phyloP scores from a whole-genome alignment of 75 land plant genomes.

The Azolla pinnata region DNA sequence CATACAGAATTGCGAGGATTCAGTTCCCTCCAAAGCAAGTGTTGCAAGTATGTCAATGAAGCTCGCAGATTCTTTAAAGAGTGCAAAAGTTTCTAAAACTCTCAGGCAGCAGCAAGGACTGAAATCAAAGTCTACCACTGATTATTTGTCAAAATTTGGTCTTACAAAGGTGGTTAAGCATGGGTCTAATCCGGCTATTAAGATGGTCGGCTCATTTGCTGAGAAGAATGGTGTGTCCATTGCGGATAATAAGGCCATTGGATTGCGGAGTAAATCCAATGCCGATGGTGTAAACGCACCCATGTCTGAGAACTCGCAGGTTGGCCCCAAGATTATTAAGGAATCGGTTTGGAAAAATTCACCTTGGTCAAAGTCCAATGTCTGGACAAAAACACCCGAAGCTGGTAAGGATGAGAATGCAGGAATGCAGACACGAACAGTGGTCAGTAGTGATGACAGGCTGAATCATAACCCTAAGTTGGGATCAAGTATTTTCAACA shows the following conservation, averaged over 20 bases:
- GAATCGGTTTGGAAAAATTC: not conserved
- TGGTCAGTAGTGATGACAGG: not conserved
- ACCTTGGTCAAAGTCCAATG: conserved; percentile 1
- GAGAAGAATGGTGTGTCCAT: too few species aligned
- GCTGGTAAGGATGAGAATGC: not conserved
- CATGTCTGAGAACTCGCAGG: too few species aligned
- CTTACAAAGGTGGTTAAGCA: too few species aligned
- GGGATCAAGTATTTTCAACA: not conserved
- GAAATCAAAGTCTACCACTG: not conserved
- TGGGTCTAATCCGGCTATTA: too few species aligned
- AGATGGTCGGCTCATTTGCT: too few species aligned
- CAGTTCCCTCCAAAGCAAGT: conserved; percentile 9
- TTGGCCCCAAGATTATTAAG: too few species aligned
- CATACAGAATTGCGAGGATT: conserved; percentile 24
- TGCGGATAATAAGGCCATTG: too few species aligned
- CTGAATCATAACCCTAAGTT: not conserved
- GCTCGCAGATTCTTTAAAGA: too few species aligned
- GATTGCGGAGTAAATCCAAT: too few species aligned
- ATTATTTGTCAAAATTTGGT: not conserved
- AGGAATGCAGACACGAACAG: not conserved
- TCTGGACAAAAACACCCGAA: not conserved
- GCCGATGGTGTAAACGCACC: too few species aligned
- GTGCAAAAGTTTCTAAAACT: not conserved
- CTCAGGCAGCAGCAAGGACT: not conserved
- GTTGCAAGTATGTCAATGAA: too few species aligned